These are phyloP conservation scores for Epichloe scottii DNA, from an alignment of 2,329 filamentous ascomycete genomes.

Conservation along the genomic window DNA sequence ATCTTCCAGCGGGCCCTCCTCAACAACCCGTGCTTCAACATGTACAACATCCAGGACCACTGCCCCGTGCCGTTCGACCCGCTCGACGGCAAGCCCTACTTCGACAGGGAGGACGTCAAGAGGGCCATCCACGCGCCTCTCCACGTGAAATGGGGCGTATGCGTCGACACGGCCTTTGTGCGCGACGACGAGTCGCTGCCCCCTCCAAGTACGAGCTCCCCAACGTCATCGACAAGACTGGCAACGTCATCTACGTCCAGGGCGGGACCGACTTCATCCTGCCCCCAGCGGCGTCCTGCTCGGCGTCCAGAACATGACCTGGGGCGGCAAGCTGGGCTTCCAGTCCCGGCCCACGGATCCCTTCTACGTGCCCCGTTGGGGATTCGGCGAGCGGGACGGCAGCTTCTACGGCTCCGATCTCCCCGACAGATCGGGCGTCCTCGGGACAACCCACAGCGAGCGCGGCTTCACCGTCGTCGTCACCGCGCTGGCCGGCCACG, in stretches of 20 bases:
- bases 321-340: conserved; percentile 61
- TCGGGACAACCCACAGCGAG: conserved; percentile 62
- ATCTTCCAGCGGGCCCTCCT: conserved; percentile 39
- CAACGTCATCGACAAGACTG: conserved; percentile 37
- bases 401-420: conserved; percentile 26
- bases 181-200: conserved; percentile 21
- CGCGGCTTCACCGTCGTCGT: conserved; percentile 61
- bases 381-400: conserved; percentile 30
- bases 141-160: conserved; percentile 13
- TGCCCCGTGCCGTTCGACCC: conserved; percentile 62
- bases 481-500: conserved; percentile 54
- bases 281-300: conserved; percentile 57
- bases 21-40: conserved; percentile 67
- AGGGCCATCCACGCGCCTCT: conserved; percentile 52
- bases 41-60: conserved; percentile 60
- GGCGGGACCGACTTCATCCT: conserved; percentile 59
- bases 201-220: conserved; percentile 49
- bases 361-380: conserved; percentile 49
- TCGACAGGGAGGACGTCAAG: conserved; percentile 59
- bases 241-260: conserved; percentile 56
- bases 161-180: conserved; percentile 6
- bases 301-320: conserved; percentile 72
- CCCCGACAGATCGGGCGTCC: conserved; percentile 49
- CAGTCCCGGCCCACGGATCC: conserved; percentile 44
- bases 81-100: conserved; percentile 61